phyloP scores from a whole-genome alignment of 768 basidiomycete genomes.

The Mycena galericulata region DNA sequence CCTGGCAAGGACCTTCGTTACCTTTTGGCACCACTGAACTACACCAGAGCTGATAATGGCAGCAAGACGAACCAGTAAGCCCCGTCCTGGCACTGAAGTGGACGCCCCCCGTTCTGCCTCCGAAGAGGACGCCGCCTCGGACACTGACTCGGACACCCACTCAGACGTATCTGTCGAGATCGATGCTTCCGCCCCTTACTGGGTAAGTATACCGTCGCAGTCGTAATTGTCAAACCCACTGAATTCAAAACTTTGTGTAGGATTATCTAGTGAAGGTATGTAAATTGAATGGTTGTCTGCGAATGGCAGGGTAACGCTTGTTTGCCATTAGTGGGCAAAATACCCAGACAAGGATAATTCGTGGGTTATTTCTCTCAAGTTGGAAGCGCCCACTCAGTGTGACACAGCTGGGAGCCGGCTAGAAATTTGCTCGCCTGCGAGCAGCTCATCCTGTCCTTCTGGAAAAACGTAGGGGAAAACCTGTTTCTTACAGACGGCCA shows the following conservation, averaged over 20 bases:
- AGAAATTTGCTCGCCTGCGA: not conserved
- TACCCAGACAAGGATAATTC: not conserved
- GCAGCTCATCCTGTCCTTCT: not conserved
- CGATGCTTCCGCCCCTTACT: no score
- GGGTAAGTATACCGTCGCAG: not conserved
- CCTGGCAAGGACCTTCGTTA: not conserved
- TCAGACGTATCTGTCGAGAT: not conserved
- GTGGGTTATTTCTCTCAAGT: not conserved
- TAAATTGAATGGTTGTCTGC: not conserved
- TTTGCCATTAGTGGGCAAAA: conserved; percentile 7
- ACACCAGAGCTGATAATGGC: not conserved
- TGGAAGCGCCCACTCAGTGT: not conserved
- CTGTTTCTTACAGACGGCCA: not conserved
- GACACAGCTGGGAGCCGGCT: not conserved
- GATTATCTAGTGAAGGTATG: conserved; percentile 6
- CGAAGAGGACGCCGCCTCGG: no score
- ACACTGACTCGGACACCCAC: no score
- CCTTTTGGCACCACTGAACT: not conserved
- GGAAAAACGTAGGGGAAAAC: not conserved
- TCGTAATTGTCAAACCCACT: not conserved
- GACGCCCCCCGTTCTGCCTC: no score
- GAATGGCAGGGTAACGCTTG: not conserved
- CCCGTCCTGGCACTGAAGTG: no score
- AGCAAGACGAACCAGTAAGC: not conserved
- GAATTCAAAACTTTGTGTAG: not conserved